These are phyloP conservation scores for Escallonia herrerae DNA, from an alignment of 129 eudicot species.

Conservation along the genomic window DNA sequence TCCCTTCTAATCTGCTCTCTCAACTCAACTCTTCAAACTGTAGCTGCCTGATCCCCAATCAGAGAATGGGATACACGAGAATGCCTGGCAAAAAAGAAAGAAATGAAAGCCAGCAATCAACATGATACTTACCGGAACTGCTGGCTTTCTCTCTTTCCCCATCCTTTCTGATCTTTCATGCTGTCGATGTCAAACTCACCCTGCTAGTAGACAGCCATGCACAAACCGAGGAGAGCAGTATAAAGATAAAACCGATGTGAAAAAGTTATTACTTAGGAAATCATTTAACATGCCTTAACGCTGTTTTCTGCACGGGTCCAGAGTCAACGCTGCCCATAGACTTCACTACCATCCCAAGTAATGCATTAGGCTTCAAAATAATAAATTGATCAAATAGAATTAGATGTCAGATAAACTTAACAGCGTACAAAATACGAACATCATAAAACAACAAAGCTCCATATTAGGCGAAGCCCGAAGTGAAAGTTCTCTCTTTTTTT, in stretches of 20 bases:
- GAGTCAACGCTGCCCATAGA: conserved; percentile 29
- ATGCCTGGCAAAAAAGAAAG: conserved; percentile 44
- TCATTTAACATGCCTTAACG: conserved; percentile 53
- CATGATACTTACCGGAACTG: conserved; percentile 45
- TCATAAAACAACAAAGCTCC: too few relatives aligned
- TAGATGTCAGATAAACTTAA: conserved; percentile 12
- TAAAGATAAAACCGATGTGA: conserved; percentile 16
- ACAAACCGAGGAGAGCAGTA: conserved; percentile 20
- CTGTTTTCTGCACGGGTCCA: conserved; percentile 40
- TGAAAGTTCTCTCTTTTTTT: too few relatives aligned
- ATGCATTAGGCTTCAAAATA: conserved; percentile 45
- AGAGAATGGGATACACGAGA: conserved; percentile 12
- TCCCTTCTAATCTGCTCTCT: neutral
- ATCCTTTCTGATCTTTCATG: conserved; percentile 27
- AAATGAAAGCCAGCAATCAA: conserved; percentile 40
- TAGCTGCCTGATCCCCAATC: neutral
- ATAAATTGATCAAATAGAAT: conserved; percentile 10
- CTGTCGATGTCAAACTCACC: conserved; percentile 52
- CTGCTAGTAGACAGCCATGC: conserved; percentile 25
- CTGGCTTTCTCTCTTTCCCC: conserved; percentile 25
- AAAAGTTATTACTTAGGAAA: conserved; percentile 1
- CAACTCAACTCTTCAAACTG: neutral
- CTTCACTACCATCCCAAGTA: conserved; percentile 23
- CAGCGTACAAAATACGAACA: too few relatives aligned
- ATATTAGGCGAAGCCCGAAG: too few relatives aligned